These are phyloP conservation scores for Murraya paniculata DNA, from an alignment of 345 rosid genomes.

Conservation along the genomic window DNA sequence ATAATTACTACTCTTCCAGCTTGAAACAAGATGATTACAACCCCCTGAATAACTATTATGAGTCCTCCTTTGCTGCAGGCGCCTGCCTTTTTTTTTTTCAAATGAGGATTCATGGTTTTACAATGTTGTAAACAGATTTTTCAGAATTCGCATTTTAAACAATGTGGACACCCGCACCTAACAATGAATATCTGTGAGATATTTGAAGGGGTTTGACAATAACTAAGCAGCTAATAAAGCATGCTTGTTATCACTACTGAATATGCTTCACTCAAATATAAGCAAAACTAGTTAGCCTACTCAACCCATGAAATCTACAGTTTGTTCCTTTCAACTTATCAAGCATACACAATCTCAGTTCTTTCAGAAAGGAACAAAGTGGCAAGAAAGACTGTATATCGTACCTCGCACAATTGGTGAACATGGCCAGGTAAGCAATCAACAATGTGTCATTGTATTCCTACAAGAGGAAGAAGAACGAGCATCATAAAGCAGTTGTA, in stretches of 20 bases:
- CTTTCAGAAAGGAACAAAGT: neutral
- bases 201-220: neutral
- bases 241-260: neutral
- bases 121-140: no score
- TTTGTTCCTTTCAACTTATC: neutral
- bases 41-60: neutral
- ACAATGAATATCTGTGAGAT: no score
- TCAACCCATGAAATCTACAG: neutral
- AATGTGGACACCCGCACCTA: no score
- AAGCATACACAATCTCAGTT: neutral
- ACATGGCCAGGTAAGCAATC: slow-evolving; percentile 83
- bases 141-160: no score
- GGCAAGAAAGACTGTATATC: neutral
- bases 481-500: neutral
- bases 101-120: no score
- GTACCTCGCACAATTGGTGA: slow-evolving; percentile 93
- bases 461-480: slow-evolving; percentile 32
- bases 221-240: neutral
- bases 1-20: neutral
- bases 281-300: neutral
- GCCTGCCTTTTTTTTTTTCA: no score
- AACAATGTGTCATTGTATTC: slow-evolving; percentile 89
- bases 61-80: no score
- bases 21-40: neutral
- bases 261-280: neutral